Base-by-base conservation (phyloP, 306 rosid genomes). In the Pueraria montana region DNA sequence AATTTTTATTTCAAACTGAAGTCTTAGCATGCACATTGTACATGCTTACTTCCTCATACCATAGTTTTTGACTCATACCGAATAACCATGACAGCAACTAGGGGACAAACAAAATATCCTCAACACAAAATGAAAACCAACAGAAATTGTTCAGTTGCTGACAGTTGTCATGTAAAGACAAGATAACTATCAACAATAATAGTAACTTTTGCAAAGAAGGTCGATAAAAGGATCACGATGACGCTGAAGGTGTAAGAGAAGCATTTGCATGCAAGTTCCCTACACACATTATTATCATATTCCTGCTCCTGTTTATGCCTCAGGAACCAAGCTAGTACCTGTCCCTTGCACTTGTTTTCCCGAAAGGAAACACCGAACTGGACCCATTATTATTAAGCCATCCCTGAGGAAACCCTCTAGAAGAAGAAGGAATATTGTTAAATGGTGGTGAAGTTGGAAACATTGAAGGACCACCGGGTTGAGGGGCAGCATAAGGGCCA, bases 351-450 rank as follows among this genome's bases (percentile, higher is more conserved):
- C 13, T 6, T 7, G 69, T 32, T 63, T 0, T 8, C 38, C 71
- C 3, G 71, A 8, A 65, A 65, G 23, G 46, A 34, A 34, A 34
- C 24, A 8, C 14, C 32, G 71, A 34, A 65, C 8, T 65, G 1
- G 53, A 78, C 81, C 86, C 69, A 63, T 63, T 13, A 27, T 10
- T 4, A 63, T n/a, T 80, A 30, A 64, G 67, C 80, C 91, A 82
- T 26, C 79, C 59, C 13, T 27, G 69, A 64, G 16, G 3, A 16
- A 27, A 30, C 6, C 27, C 62, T 55, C 26, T 4, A 55, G 23
- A 55, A 55, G 26, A 18, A 53, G 23, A n/a, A 52, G 23, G 21
- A 0, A n/a, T 5, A 30, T 30, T 30, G 20, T n/a, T n/a, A 2
- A 52, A 52, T 52, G 58, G 58, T n/a, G 18, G 43, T 16, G 10